phyloP scores from a whole-genome alignment of 768 basidiomycete species.

The Fistulinella prunicolor region DNA sequence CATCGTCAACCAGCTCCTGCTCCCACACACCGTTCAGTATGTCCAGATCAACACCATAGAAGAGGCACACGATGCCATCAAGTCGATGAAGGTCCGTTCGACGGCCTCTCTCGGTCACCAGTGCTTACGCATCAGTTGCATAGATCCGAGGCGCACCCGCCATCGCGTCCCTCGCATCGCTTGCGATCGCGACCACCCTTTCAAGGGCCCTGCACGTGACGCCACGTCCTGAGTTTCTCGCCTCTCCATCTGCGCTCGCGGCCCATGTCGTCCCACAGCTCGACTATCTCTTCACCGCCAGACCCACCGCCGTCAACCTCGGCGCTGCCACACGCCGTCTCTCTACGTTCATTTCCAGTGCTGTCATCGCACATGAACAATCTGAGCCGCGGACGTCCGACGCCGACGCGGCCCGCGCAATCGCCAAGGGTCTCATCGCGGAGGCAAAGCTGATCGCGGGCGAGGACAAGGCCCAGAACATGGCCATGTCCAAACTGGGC shows the following conservation, averaged over 20 bases:
- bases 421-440: slow-evolving; percentile 59
- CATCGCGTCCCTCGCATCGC: slow-evolving; percentile 87
- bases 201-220: slow-evolving; percentile 46
- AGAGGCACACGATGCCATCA: slow-evolving; percentile 91
- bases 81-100: slow-evolving; percentile 79
- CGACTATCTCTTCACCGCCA: slow-evolving; percentile 74
- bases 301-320: slow-evolving; percentile 97
- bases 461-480: slow-evolving; percentile 87
- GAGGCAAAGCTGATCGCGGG: slow-evolving; percentile 74
- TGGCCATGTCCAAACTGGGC: slow-evolving; percentile 78
- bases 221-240: slow-evolving; percentile 52
- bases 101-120: neutral
- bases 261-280: slow-evolving; percentile 57
- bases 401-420: slow-evolving; percentile 39
- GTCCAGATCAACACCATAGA: slow-evolving; percentile 67
- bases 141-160: slow-evolving; percentile 92
- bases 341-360: slow-evolving; percentile 39
- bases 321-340: slow-evolving; percentile 81
- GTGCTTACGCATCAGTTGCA: neutral
- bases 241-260: slow-evolving; percentile 49
- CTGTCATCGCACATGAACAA: slow-evolving; percentile 16
- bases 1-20: slow-evolving; percentile 87
- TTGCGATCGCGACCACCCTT: slow-evolving; percentile 68
- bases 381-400: slow-evolving; percentile 13
- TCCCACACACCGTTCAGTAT: slow-evolving; percentile 75